Percentiles rank a stretch among this genome's conserved stretches.
phyloP scores from a whole-genome alignment of 192 early-diverging fungal genomes.

The Rhizoclosmatium sp. region DNA sequence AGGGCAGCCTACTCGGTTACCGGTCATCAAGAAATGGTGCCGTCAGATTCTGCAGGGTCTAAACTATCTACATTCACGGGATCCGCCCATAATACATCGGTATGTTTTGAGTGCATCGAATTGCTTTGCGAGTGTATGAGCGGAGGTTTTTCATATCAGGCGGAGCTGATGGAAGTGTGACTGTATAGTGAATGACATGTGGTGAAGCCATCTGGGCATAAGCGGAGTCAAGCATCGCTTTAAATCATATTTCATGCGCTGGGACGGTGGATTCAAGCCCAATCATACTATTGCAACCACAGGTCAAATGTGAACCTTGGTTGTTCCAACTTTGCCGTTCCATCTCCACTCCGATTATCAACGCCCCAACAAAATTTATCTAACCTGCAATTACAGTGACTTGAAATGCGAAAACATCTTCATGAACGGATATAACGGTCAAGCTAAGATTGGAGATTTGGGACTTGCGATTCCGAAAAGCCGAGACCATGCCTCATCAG shows the following conservation, averaged over 20 bases:
- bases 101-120: conserved; percentile 22
- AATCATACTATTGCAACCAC: too few species aligned
- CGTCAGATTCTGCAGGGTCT: conserved; percentile 83
- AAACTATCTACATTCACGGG: conserved; percentile 77
- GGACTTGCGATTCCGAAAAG: conserved; percentile 75
- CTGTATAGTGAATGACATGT: too few species aligned
- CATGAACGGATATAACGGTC: conserved; percentile 88
- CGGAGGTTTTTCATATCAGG: neutral
- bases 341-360: neutral
- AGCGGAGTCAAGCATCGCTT: too few species aligned
- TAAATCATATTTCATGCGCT: too few species aligned
- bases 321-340: too few species aligned
- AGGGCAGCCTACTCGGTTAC: conserved; percentile 66
- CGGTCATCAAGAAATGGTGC: conserved; percentile 82
- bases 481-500: conserved; percentile 73
- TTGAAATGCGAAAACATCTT: conserved; percentile 81
- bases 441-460: conserved; percentile 88
- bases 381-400: conserved; percentile 22
- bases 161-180: too few species aligned
- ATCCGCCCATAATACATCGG: conserved; percentile 86
- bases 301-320: too few species aligned
- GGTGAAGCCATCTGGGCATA: too few species aligned
- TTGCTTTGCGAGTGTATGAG: neutral
- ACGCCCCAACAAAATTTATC: too few species aligned
- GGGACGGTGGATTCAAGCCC: too few species aligned